These are phyloP conservation scores for Neophaeococcomyces mojaviensis DNA, from an alignment of 2,329 filamentous ascomycete genomes.

Conservation along the genomic window DNA sequence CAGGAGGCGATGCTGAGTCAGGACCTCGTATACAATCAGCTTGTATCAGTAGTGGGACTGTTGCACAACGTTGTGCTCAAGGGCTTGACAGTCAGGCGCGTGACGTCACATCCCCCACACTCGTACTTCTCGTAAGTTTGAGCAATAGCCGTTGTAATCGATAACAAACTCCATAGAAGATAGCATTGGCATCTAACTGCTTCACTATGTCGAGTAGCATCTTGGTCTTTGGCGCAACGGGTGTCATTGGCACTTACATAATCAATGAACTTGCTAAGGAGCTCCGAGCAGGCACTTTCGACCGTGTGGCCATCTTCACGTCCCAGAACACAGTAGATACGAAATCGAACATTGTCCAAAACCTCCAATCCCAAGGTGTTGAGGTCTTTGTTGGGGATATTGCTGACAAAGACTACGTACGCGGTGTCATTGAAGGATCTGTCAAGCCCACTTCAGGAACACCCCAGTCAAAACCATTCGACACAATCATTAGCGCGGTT, in stretches of 20 bases:
- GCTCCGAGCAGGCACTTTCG: conserved; percentile 35
- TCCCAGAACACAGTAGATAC: conserved; percentile 42
- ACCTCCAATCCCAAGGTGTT: conserved; percentile 40
- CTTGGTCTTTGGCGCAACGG: conserved; percentile 48
- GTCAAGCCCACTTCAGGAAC: conserved; percentile 44
- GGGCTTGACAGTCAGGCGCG: too few species aligned
- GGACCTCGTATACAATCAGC: too few species aligned
- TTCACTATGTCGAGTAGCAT: conserved; percentile 30
- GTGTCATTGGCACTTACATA: conserved; percentile 46
- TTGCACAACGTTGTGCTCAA: too few species aligned
- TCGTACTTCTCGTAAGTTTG: too few species aligned
- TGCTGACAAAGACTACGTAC: conserved; percentile 26
- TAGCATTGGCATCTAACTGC: too few species aligned
- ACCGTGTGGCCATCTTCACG: conserved; percentile 50
- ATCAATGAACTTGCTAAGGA: conserved; percentile 37
- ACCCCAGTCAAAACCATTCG: conserved; percentile 60
- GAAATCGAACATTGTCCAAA: conserved; percentile 43
- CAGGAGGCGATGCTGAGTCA: too few species aligned
- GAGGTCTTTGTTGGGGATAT: conserved; percentile 51
- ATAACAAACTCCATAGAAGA: too few species aligned
- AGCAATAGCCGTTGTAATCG: too few species aligned
- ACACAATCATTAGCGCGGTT: conserved; percentile 59
- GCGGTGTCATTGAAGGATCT: background rate
- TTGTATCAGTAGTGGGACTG: too few species aligned
- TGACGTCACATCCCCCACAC: too few species aligned